A percentile compares a stretch with the other conserved stretches of the same genome.
Evolutionary conservation across 495 filamentous ascomycete species (phyloP).

Genomic region (Xylaria nigripes): DNA sequence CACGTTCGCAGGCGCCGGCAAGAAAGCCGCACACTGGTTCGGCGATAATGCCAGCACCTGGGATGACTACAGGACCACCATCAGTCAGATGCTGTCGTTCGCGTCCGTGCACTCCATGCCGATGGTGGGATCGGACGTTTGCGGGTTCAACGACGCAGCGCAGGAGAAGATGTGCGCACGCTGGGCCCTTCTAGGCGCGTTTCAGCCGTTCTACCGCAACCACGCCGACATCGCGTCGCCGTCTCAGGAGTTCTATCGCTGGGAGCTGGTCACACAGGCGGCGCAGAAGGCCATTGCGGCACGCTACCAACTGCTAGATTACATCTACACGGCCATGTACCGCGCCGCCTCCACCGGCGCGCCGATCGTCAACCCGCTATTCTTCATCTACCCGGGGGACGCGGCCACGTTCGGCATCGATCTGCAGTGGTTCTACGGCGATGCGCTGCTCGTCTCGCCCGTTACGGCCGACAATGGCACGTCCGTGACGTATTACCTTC

Average conservation of each 20-base stretch:
- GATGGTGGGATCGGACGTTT: slow-evolving; percentile 81
- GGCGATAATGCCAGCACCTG: slow-evolving; percentile 75
- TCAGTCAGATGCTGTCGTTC: slow-evolving; percentile 62
- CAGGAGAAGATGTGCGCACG: slow-evolving; percentile 74
- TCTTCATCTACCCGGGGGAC: slow-evolving; percentile 64
- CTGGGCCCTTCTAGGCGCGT: slow-evolving; percentile 71
- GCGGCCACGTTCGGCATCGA: slow-evolving; percentile 51
- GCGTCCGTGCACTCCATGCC: slow-evolving; percentile 73
- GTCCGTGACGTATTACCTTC: slow-evolving; percentile 64
- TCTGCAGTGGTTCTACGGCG: slow-evolving; percentile 66
- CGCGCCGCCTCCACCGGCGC: slow-evolving; percentile 51
- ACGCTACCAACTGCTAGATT: slow-evolving; percentile 60
- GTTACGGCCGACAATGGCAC: slow-evolving; percentile 55
- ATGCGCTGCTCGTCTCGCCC: slow-evolving; percentile 59
- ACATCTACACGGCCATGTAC: slow-evolving; percentile 62
- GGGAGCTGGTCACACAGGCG: slow-evolving; percentile 54
- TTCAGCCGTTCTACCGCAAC: slow-evolving; percentile 77
- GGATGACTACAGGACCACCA: slow-evolving; percentile 62
- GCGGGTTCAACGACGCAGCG: slow-evolving; percentile 62
- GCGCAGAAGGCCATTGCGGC: slow-evolving; percentile 63
- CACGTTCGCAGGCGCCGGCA: slow-evolving; percentile 73
- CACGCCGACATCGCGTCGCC: slow-evolving; percentile 40
- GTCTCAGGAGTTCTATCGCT: slow-evolving; percentile 72
- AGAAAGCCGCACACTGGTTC: slow-evolving; percentile 75
- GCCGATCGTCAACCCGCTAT: slow-evolving; percentile 59